Base-by-base conservation (phyloP, 2,329 filamentous ascomycete species). In the Fusarium azukiicola region DNA sequence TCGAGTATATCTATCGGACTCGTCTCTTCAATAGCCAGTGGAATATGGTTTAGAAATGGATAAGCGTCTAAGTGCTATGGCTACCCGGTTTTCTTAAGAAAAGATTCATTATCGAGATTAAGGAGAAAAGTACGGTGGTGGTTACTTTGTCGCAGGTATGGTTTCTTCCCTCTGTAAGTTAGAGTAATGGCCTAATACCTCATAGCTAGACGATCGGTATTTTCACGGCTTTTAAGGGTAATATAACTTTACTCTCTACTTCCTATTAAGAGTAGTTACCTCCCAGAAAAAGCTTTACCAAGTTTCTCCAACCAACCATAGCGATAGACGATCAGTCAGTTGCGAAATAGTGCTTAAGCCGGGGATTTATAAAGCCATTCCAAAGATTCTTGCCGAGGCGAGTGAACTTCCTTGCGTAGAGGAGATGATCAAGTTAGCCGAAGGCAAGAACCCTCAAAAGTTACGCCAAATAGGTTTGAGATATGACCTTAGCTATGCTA, bases 401-500 rank as follows among this genome's bases (percentile, higher is more conserved):
- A 89, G 11, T 84, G 86, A 6, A 83, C 86, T 6, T 86, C 88
- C 3, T 90, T 92, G n/a, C 0, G 90, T 94, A 1, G 92, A 95
- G 74, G 90, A 95, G 44, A 90, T 94, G 1, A 92, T 96, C 50
- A 90, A 90, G 21, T 87, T 88, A 12, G 84, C 82, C 10, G 87
- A 86, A 11, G 86, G 88, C 52, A 80, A 77, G 12, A 89, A 89
- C 50, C 93, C 94, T 3, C 92, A 95, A 78, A 96, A 96, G 83
- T 88, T 96, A 5, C 87, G 93, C 4, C 88, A 92, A 69, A 90
- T 92, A 21, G 93, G 92, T 1, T 87, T 92, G 71, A 91, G 92
- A 44, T 94, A 94, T 74, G 93, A 95, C 73, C 88, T 94, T 21
- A 92, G 93, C 0, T 92, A 94, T 79, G 90, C 91, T 19, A 94